Percentiles rank a stretch among this genome's conserved stretches.
phyloP scores from a whole-genome alignment of 1,284 basidiomycete genomes.

The Afroboletus lepidellus region DNA sequence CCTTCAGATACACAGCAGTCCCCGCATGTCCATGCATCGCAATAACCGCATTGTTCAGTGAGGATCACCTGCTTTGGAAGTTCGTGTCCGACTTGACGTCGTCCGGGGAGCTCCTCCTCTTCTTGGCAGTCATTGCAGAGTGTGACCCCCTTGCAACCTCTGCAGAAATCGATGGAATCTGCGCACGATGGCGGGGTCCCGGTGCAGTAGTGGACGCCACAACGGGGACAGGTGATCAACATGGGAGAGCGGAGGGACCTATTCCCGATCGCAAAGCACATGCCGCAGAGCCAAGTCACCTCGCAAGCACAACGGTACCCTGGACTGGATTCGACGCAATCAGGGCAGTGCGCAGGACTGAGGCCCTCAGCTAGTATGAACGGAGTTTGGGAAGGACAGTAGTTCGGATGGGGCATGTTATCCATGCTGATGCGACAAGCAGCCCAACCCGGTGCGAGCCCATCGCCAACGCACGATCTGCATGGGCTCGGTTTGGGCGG shows the following conservation, averaged over 20 bases:
- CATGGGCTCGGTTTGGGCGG: conserved; percentile 14
- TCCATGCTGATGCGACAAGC: background rate
- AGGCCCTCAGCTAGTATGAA: background rate
- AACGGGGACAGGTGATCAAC: conserved; percentile 15
- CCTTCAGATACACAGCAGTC: background rate
- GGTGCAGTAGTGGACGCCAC: conserved; percentile 11
- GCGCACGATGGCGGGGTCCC: background rate
- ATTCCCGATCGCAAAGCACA: conserved; percentile 1
- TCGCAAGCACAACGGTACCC: conserved; percentile 11
- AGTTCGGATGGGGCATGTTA: too few relatives aligned
- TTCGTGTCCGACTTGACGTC: background rate
- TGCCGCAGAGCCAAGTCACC: conserved; percentile 11
- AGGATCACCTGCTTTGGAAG: conserved; percentile 1
- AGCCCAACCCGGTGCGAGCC: background rate
- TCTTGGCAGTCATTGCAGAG: conserved; percentile 15
- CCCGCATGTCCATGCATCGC: conserved; percentile 9
- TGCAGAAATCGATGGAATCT: conserved; percentile 2
- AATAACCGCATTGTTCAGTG: background rate
- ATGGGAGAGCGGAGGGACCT: background rate
- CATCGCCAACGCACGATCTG: background rate
- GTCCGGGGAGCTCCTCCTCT: conserved; percentile 11
- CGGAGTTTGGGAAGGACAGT: conserved; percentile 9
- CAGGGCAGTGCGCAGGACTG: conserved; percentile 4
- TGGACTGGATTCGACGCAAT: background rate
- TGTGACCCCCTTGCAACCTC: conserved; percentile 8